Evolutionary conservation across 306 rosid genomes (phyloP).

Genomic region (Pyrus betulifolia): DNA sequence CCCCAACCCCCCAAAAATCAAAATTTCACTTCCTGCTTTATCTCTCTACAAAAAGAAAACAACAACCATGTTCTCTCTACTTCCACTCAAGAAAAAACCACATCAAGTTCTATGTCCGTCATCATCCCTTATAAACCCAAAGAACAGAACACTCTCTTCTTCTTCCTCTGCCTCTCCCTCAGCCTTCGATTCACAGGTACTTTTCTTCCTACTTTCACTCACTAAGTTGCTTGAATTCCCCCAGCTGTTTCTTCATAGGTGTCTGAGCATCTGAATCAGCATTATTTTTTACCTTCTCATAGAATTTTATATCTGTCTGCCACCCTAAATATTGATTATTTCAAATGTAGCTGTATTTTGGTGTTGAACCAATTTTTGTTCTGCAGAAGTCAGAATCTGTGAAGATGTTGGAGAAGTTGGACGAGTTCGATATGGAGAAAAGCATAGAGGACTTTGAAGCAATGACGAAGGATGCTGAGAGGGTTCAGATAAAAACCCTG

Average conservation of each 20-base stretch:
- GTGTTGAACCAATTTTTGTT: not conserved
- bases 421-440: constrained; percentile 48
- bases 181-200: constrained; percentile 1
- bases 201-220: not conserved
- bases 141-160: not conserved
- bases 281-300: not conserved
- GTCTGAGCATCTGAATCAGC: not conserved
- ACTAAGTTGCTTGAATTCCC: not conserved
- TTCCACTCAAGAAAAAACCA: not conserved
- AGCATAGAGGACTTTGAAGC: constrained; percentile 68
- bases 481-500: constrained; percentile 62
- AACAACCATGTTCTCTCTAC: not conserved
- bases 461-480: constrained; percentile 64
- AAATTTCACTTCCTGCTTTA: not conserved
- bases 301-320: not conserved
- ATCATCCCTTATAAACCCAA: not conserved
- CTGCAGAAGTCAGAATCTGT: not conserved
- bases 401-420: constrained; percentile 70
- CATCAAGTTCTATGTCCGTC: not conserved
- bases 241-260: not conserved
- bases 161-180: not conserved
- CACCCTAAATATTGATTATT: not conserved
- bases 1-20: not conserved
- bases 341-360: not conserved
- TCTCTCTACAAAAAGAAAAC: not conserved